Evolutionary conservation across 1,284 basidiomycete species (phyloP), one percentile per base, ranked within the genome.

Genomic region (Microbotryomycetes sp.): DNA sequence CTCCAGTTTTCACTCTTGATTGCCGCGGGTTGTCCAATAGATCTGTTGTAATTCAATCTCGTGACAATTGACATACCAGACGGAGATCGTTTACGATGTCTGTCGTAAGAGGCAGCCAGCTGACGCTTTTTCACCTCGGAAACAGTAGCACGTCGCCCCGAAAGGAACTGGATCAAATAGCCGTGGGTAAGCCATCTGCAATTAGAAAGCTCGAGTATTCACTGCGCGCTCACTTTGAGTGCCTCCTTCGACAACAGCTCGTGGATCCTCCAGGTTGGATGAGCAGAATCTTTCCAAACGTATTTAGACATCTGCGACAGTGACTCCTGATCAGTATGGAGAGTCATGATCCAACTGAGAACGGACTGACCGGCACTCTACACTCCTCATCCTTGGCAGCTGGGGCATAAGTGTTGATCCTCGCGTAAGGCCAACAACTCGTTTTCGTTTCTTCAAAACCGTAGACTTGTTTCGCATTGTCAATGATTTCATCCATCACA

Each of bases 261-360:
- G 47, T 59, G 58, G 14, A 59, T 31, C 3, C 16, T 28, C n/a
- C 30, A 54, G 0, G 58, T 54, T 47, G 52, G 52, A 22, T 59
- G 58, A 3, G 46, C 16, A 15, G 3, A 7, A 31, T 59, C 58
- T 22, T 48, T 7, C 58, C 58, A 59, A 22, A 54, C 19, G 51
- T 59, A 59, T 19, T 54, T 47, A 25, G 23, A 22, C 52, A 42
- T 42, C 36, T 42, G 19, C 36, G 36, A 12, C 36, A 42, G 36
- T 42, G 12, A 42, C 12, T 19, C 9, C 19, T 19, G 19, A 19
- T 12, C 36, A 9, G 9, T 42, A 19, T 42, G 12, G 36, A 19
- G 19, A 19, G 12, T 42, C 19, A 19, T 12, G 36, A 42, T 42
- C 12, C 9, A 42, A 42, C 36, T 9, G 36, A 12, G 36, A 12